Percentiles rank a stretch among this genome's conserved stretches.
Conservation (phyloP, 139 green algal genomes). For the Edaphochlamys debaryana region DNA sequence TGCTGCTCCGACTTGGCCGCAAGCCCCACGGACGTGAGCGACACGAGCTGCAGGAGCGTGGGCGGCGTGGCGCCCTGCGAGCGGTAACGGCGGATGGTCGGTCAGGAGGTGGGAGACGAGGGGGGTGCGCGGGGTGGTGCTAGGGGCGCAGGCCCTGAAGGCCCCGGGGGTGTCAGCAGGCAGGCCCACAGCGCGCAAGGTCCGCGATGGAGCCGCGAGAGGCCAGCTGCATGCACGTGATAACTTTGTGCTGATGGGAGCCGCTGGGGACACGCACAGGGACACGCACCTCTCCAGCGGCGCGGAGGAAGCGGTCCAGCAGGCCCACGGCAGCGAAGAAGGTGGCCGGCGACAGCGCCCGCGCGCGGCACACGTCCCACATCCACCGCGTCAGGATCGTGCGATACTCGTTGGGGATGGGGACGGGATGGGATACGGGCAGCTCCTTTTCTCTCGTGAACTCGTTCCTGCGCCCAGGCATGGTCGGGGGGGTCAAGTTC, state of each 20-base stretch:
- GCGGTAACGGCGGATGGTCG: neutral
- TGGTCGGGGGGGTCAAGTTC: too few species aligned
- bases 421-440: neutral
- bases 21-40: constrained; percentile 9
- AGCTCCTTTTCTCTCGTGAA: constrained; percentile 7
- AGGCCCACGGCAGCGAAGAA: constrained; percentile 9
- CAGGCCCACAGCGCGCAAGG: too few species aligned
- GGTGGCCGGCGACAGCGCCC: neutral
- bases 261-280: neutral
- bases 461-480: neutral
- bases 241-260: too few species aligned
- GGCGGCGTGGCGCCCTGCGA: neutral
- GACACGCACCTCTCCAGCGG: neutral
- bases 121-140: too few species aligned
- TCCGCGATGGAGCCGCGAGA: too few species aligned
- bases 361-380: neutral
- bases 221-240: too few species aligned
- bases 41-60: constrained; percentile 17
- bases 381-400: constrained; percentile 5
- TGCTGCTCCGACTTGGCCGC: constrained; percentile 31
- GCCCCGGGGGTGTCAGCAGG: too few species aligned
- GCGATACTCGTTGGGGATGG: constrained; percentile 4
- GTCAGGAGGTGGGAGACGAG: too few species aligned
- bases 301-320: constrained; percentile 14
- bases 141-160: too few species aligned